Evolutionary conservation across 352 stramenopile genomes (phyloP).

Genomic region (Pythium apleroticum): DNA sequence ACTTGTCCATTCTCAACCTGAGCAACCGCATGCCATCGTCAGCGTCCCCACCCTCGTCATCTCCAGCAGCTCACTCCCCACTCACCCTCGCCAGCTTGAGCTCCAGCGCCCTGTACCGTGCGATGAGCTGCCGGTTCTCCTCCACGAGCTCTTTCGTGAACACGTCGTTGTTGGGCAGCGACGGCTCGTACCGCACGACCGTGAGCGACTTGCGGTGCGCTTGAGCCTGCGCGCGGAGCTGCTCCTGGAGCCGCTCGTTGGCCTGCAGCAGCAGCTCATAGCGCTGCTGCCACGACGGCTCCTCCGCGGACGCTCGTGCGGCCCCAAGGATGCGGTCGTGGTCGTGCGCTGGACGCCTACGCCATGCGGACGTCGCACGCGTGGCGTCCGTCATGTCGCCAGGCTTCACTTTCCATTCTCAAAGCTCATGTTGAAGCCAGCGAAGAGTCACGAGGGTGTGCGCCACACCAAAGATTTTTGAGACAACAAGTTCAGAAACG

Average conservation of each 20-base stretch:
- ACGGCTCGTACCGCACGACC: constrained; percentile 51
- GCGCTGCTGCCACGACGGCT: constrained; percentile 38
- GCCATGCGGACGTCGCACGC: background rate
- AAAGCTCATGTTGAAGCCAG: background rate
- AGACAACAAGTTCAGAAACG: background rate
- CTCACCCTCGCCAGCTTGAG: constrained; percentile 43
- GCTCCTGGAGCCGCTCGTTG: constrained; percentile 38
- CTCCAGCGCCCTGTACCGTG: constrained; percentile 37
- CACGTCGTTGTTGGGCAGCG: constrained; percentile 61
- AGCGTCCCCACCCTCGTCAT: background rate
- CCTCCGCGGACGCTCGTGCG: background rate
- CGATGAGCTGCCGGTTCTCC: constrained; percentile 50
- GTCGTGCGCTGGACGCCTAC: background rate
- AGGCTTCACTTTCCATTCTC: background rate
- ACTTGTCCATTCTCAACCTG: background rate
- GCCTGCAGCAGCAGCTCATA: constrained; percentile 36
- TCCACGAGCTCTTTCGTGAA: constrained; percentile 67
- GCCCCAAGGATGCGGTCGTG: background rate
- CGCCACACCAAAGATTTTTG: background rate
- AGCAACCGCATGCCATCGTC: background rate
- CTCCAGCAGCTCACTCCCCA: background rate
- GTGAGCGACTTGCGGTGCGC: constrained; percentile 48
- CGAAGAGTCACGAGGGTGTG: background rate
- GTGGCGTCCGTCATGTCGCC: constrained; percentile 1
- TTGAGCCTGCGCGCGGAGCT: constrained; percentile 32